A percentile compares a stretch with the other conserved stretches of the same genome.
Evolutionary conservation across 352 stramenopile species (phyloP).

Genomic region (Pythium sukuiense): DNA sequence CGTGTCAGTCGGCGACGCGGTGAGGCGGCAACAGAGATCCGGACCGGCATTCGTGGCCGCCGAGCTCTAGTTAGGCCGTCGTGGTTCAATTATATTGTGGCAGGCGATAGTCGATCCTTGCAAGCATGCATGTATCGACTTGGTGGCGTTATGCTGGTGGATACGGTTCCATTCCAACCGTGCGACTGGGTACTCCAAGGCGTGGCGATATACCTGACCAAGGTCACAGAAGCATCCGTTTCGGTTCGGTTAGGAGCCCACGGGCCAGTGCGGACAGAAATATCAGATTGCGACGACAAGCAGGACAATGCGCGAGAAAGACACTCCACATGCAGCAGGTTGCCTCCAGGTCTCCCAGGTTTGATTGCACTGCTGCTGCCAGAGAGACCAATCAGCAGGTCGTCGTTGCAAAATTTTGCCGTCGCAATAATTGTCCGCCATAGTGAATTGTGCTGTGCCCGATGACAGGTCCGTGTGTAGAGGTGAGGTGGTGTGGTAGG

Average conservation of each 20-base stretch:
- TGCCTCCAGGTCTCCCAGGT: too few species aligned
- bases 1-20: not conserved
- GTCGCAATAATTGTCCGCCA: too few species aligned
- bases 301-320: not conserved
- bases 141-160: not conserved
- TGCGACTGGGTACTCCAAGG: not conserved
- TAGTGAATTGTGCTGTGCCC: too few species aligned
- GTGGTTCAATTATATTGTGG: not conserved
- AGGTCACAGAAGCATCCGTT: not conserved
- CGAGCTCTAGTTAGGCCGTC: not conserved
- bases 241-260: not conserved
- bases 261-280: not conserved
- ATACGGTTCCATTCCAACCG: not conserved
- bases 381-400: too few species aligned
- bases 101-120: not conserved
- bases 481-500: not conserved
- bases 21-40: not conserved
- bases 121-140: not conserved
- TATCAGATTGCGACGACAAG: not conserved
- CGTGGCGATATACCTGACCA: not conserved
- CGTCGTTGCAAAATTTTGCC: too few species aligned
- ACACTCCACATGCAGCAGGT: not conserved
- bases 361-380: too few species aligned
- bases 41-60: not conserved
- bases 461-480: not conserved